Evolutionary conservation across 2,329 filamentous ascomycete genomes (phyloP), one percentile per base, ranked within the genome.

Genomic region (Uncinocarpus reesii): DNA sequence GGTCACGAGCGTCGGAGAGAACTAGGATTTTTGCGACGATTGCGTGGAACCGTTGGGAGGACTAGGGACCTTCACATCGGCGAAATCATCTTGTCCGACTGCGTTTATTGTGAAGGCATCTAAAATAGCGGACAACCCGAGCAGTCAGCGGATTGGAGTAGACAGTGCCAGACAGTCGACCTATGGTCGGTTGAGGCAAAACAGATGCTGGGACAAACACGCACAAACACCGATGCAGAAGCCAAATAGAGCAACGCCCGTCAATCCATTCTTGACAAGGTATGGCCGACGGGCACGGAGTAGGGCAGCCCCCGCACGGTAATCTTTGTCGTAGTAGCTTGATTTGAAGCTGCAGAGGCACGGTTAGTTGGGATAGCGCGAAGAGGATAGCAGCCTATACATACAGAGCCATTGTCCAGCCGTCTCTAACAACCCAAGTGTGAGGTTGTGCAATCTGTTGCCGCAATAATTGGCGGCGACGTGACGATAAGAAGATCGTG

Each of bases 81-180:
- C 86, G 71, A 98, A 98, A 57, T 95, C 86, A 67, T 96, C 92
- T 69, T 96, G 92, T 36, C 90, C 87, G 62, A 98, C 85, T 47
- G 86, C 87, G 56, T 75, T 78, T 63, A 98, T 83, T 35, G 82
- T 86, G 65, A 78, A 85, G 47, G 75, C 70, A 62, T 85, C 82
- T 47, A 36, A 29, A 23, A 34, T 84, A 52, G 28, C n/a, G n/a
- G 41, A 21, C 6, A 23, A 1, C 28, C 31, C 32, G 31, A 18
- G 20, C 26, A 42, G 2, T 41, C 10, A 31, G 35, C 29, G 47
- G 18, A 28, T 7, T 23, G 7, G 10, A 29, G 18, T 13, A 7
- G 32, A 28, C n/a, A n/a, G n/a, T n/a, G n/a, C n/a, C n/a, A n/a
- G n/a, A n/a, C n/a, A n/a, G n/a, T n/a, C n/a, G n/a, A n/a, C n/a